These are phyloP conservation scores for Gentiana straminea DNA, from an alignment of 257 asterid species.

Conservation along the genomic window DNA sequence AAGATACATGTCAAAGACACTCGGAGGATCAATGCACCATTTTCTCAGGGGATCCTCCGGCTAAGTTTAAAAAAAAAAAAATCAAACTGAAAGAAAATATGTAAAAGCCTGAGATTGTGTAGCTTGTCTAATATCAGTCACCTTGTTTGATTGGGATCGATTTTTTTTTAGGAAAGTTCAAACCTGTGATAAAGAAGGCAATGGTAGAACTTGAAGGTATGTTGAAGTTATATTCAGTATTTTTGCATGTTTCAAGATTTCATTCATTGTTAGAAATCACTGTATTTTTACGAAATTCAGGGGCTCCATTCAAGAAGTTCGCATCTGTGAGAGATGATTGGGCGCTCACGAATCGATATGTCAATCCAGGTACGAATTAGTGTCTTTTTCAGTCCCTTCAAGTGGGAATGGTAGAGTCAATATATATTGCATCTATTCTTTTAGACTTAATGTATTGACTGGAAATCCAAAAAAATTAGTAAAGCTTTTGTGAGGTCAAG, in stretches of 20 bases:
- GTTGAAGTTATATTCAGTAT: not conserved
- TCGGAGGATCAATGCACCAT: too few relatives aligned
- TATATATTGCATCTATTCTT: too few relatives aligned
- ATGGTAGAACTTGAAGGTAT: slow-evolving; percentile 96
- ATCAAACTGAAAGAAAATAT: too few relatives aligned
- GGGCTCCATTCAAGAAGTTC: slow-evolving; percentile 88
- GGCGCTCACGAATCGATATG: slow-evolving; percentile 75
- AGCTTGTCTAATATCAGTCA: not conserved
- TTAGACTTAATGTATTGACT: too few relatives aligned
- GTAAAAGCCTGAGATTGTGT: too few relatives aligned
- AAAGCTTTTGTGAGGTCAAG: too few relatives aligned
- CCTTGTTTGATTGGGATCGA: not conserved
- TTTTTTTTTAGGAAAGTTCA: slow-evolving; percentile 55
- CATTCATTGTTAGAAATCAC: not conserved
- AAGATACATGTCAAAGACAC: too few relatives aligned
- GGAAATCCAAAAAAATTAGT: too few relatives aligned
- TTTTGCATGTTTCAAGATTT: not conserved
- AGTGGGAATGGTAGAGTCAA: not conserved
- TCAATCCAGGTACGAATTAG: slow-evolving; percentile 55
- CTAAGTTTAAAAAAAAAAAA: too few relatives aligned
- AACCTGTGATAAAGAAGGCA: slow-evolving; percentile 98
- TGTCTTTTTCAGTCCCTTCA: not conserved
- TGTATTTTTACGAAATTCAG: slow-evolving; percentile 17
- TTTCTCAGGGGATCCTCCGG: too few relatives aligned
- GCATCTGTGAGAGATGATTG: slow-evolving; percentile 65